Evolutionary conservation across 148 eudicot species (phyloP).

Genomic region (Linanthus parryae): DNA sequence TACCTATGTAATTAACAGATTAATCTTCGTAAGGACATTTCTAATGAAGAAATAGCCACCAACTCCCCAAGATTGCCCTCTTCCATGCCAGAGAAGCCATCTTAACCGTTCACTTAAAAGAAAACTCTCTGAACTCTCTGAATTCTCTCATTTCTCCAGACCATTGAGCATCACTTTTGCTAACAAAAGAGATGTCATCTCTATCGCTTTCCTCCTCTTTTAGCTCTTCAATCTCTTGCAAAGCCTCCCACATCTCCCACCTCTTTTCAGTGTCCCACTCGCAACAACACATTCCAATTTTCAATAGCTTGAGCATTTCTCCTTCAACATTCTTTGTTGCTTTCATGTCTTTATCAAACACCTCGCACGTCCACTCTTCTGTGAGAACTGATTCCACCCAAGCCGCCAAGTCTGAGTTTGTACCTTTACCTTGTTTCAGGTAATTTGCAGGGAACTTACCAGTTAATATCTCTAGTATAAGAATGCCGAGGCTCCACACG

Average conservation of each 20-base stretch:
- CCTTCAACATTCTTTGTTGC: conserved; percentile 22
- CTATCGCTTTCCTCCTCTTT: conserved; percentile 49
- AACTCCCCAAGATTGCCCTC: too few species aligned
- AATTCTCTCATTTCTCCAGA: not conserved
- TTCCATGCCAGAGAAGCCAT: too few species aligned
- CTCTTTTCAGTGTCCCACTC: conserved; percentile 55
- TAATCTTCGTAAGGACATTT: not conserved
- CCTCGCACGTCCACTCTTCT: conserved; percentile 38
- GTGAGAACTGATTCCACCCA: conserved; percentile 22
- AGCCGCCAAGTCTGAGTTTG: conserved; percentile 25
- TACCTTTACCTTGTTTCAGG: conserved; percentile 44
- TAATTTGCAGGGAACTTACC: conserved; percentile 81
- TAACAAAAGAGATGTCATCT: conserved; percentile 12
- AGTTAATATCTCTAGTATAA: conserved; percentile 61
- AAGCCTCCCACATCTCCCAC: conserved; percentile 50
- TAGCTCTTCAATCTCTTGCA: conserved; percentile 50
- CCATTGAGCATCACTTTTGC: not conserved
- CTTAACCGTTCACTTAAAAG: not conserved
- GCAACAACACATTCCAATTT: conserved; percentile 71
- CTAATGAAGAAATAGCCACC: not conserved
- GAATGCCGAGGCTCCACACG: conserved; percentile 81
- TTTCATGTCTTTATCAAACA: conserved; percentile 16
- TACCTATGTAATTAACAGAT: not conserved
- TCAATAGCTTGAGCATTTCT: conserved; percentile 57
- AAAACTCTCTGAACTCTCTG: not conserved